Evolutionary conservation across 176 grass and related monocot genomes (phyloP), one percentile per base, ranked within the genome.

Genomic region (Carex myosuroides): DNA sequence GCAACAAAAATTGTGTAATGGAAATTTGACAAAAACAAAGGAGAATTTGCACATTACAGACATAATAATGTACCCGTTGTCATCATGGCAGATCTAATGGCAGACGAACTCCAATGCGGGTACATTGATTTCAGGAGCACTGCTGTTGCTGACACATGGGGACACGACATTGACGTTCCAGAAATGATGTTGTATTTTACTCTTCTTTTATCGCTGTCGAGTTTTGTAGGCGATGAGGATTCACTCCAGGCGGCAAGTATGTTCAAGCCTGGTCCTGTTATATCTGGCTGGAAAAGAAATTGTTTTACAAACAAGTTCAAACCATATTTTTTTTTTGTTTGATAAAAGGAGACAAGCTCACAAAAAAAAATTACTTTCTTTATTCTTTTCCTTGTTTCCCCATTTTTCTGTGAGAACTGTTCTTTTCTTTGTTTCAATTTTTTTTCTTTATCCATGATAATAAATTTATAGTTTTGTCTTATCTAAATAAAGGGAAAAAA

Each of bases 81-180:
- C 91, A 99, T 92, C 53, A 93, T 93, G 84, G 96, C 93, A 0
- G 96, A 99, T 59, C 93, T 88, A 37, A 99, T 93, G 0, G 93
- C 93, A 66, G 96, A 93, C 62, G 88, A 72, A 88, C 89, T 99
- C 96, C 96, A 99, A 67, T 89, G 46, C 0, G 96, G 93, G 64
- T 95, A 87, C 2, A 90, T 75, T 29, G 96, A 88, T 75, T 85
- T 93, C 60, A 99, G 78, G 57, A 93, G 86, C 11, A 83, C 86
- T 13, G 88, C 89, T n/a, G 86, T 74, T 81, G 96, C 93, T 50
- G 96, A 90, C 41, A 91, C 94, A n/a, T 97, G 94, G 26, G 94
- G 94, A 77, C 94, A 97, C 72, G 94, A 91, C 94, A 97, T 97
- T n/a, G 94, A 97, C 22, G 94, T 97, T 46, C 94, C 94, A 0